Base-by-base conservation (phyloP, 495 filamentous ascomycete species). In the Aspergillus ellipticus region DNA sequence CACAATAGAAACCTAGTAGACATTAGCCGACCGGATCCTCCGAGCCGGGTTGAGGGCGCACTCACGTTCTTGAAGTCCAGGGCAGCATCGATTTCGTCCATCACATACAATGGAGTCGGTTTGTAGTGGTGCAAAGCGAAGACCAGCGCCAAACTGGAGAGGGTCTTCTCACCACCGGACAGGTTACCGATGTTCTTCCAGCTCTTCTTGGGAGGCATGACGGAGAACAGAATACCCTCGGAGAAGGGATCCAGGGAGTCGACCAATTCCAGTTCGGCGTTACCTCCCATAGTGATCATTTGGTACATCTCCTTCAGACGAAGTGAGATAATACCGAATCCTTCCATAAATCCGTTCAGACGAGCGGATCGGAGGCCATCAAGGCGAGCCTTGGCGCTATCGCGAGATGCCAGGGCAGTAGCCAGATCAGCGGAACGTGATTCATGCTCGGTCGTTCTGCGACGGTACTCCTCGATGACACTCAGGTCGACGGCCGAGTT, bases 231-330 rank as follows among this genome's bases (percentile, higher is more conserved):
- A 54, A 98, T 97, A 6, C 94, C 94, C 66, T 98, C 94, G 5
- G 89, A 90, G 78, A 98, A 98, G 4, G 94, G 94, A 71, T 98
- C 94, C 4, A 98, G 76, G 1, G 85, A 90, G 71, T 98, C 94
- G 19, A 98, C 94, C 24, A 98, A 84, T 68, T 98, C 94, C 13
- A 98, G 79, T 77, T 97, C 95, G 7, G 94, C 94, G 64, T 98
- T 98, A 41, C 94, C 94, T 57, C 94, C 94, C 94, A 98, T 98
- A 24, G 94, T 98, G 72, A 98, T 98, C 94, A 98, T 97, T 72
- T 97, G 94, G 75, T 98, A 98, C 94, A 98, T 98, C 71, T 98
- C 94, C 77, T 98, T 98, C 51, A 98, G 78, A 2, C 93, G 87
- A 19, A 96, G 76, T n/a, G 92, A 96, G 67, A 98, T 98, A 52